Base-by-base conservation (phyloP, 2,329 filamentous ascomycete genomes). In the Neofusicoccum umdonicola region DNA sequence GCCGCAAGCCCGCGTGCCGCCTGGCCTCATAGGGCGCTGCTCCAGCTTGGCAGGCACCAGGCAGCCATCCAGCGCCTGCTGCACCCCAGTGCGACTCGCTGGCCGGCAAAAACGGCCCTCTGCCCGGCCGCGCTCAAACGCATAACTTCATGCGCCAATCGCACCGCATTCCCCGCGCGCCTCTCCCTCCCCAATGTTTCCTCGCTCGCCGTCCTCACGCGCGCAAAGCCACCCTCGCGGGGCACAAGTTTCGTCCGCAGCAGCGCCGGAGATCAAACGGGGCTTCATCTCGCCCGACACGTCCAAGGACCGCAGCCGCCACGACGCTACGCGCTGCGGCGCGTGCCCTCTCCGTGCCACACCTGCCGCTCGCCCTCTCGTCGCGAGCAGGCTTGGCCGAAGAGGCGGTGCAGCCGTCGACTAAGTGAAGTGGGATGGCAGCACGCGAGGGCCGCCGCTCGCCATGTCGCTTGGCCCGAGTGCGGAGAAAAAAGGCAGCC, bases 31-130 rank as follows among this genome's bases (percentile, higher is more conserved):
- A 60, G 56, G 41, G 41, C 56, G 56, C 35, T 60, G 37, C 56
- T 45, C 41, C 56, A 60, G 56, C 42, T 44, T 44, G 56, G 56
- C 56, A 60, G 41, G 41, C n/a, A 35, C 56, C 52, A 17, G 15
- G 19, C 31, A 31, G 52, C 13, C 31, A 37, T 17, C 41, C 52
- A 19, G 51, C 51, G 51, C 31, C 50, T 37, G 22, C 17, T 8
- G 15, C 50, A 12, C 3, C 6, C 17, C 39, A 44, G 17, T 41
- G 12, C 52, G 37, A 44, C 39, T 31, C 41, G 54, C 27, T 27
- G 27, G 3, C n/a, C 41, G 54, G 52, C 52, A 31, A 57, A 37
- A 6, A 22, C 47, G 47, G 45, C 42, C 12, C 22, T 22, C 22
- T 22, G 22, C 22, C 22, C 22, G 22, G 22, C 22, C 47, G 11